Percentiles rank a stretch among this genome's conserved stretches.
Conservation (phyloP, 345 rosid species). For the Rhodomyrtus tomentosa region DNA sequence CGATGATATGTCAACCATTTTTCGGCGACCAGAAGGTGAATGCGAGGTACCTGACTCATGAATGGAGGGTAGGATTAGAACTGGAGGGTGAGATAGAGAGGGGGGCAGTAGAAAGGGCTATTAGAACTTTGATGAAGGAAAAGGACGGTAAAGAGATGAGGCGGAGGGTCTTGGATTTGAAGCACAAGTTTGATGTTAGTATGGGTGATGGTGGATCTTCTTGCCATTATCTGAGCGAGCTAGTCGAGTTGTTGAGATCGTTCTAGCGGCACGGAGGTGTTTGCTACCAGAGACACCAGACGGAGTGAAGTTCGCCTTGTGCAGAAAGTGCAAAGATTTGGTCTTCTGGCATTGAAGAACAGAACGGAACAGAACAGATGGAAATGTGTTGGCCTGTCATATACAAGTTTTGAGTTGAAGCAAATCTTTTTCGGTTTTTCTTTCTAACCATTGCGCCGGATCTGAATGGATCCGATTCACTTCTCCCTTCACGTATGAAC, state of each 20-base stretch:
- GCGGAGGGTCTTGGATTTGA: constrained; percentile 7
- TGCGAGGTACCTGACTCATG: constrained; percentile 30
- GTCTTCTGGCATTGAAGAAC: not conserved
- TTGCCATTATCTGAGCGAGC: constrained; percentile 3
- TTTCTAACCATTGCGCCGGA: too few species aligned
- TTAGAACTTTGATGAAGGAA: constrained; percentile 19
- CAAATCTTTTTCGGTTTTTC: too few species aligned
- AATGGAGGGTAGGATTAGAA: constrained; percentile 29
- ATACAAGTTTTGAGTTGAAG: too few species aligned
- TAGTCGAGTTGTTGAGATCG: constrained; percentile 15
- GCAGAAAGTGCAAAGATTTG: not conserved
- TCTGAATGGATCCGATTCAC: too few species aligned
- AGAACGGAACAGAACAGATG: not conserved
- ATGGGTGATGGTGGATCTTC: constrained; percentile 16
- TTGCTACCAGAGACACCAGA: not conserved
- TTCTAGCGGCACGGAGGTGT: not conserved
- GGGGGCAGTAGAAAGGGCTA: constrained; percentile 9
- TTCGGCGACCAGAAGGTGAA: too few species aligned
- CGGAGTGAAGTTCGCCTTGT: not conserved
- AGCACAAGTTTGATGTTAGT: constrained; percentile 8
- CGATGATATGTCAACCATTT: too few species aligned
- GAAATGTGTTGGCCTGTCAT: too few species aligned
- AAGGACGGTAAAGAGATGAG: constrained; percentile 33
- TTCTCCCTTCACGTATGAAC: too few species aligned
- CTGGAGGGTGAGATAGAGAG: constrained; percentile 16